Conservation (phyloP, 148 eudicot species). For the Amaranthus palmeri region DNA sequence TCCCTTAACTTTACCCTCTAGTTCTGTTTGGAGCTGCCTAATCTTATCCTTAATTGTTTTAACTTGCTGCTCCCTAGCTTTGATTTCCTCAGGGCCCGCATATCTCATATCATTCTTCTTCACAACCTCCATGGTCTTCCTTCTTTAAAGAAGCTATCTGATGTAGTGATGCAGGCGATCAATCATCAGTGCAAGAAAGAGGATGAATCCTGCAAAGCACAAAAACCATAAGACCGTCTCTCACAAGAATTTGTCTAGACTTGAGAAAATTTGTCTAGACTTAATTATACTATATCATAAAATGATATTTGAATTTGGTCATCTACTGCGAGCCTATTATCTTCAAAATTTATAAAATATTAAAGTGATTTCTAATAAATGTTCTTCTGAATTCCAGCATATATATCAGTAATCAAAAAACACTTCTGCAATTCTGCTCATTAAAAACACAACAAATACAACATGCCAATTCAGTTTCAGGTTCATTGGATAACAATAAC, state of each 20-base stretch:
- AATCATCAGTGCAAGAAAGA: slow-evolving; percentile 58
- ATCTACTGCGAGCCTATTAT: not conserved
- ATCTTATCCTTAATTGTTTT: slow-evolving; percentile 38
- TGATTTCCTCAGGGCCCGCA: slow-evolving; percentile 45
- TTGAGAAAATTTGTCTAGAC: no score
- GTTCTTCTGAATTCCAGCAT: not conserved
- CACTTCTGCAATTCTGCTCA: no score
- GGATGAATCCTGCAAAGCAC: slow-evolving; percentile 48
- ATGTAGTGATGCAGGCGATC: slow-evolving; percentile 68
- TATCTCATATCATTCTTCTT: slow-evolving; percentile 37
- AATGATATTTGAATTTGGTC: slow-evolving; percentile 20
- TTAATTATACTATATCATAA: no score
- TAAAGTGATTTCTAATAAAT: not conserved
- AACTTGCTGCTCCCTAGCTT: slow-evolving; percentile 51
- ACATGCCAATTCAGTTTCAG: not conserved
- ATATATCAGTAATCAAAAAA: not conserved
- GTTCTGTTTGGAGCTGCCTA: slow-evolving; percentile 42
- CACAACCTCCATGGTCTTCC: slow-evolving; percentile 48
- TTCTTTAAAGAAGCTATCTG: slow-evolving; percentile 54
- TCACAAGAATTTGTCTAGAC: no score
- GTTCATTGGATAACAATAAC: slow-evolving; percentile 17
- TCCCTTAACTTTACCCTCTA: slow-evolving; percentile 40
- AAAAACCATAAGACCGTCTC: not conserved
- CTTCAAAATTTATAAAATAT: not conserved
- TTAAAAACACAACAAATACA: not conserved